These are phyloP conservation scores for Colletotrichum sp. DNA, from an alignment of 2,329 filamentous ascomycete genomes.

Conservation along the genomic window DNA sequence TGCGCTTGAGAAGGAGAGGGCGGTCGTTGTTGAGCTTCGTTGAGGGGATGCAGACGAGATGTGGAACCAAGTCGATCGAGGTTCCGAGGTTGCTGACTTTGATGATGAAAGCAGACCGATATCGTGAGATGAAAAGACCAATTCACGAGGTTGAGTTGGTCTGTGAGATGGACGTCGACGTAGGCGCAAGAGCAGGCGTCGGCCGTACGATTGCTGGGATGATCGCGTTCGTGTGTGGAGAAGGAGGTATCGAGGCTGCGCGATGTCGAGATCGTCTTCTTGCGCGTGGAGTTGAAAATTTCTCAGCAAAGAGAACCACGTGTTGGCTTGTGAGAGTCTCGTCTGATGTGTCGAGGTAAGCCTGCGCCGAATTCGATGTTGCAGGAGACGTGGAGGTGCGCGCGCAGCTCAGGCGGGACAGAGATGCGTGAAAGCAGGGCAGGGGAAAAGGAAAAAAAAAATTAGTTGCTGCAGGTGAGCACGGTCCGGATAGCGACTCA, in stretches of 20 bases:
- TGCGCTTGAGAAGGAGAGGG: background rate
- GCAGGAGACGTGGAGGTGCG: background rate
- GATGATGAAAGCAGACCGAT: background rate
- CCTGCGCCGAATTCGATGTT: background rate
- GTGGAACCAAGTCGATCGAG: background rate
- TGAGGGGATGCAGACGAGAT: background rate
- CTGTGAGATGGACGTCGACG: background rate
- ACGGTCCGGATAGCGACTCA: slow-evolving; percentile 2
- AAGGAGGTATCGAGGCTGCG: background rate
- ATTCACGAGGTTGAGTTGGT: background rate
- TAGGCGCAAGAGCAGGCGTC: background rate
- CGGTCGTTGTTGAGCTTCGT: background rate
- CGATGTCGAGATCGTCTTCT: background rate
- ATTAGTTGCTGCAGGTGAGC: slow-evolving; percentile 8
- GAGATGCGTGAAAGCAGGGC: background rate
- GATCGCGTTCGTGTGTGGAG: background rate
- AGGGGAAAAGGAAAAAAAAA: background rate
- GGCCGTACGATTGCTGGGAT: background rate
- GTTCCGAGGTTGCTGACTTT: background rate
- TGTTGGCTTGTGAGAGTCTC: background rate
- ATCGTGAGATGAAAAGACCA: background rate
- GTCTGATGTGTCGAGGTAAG: background rate
- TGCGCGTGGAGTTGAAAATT: background rate
- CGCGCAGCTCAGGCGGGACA: background rate
- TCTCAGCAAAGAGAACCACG: background rate